Base-by-base conservation (phyloP, 1,284 basidiomycete species). In the Microbotryum scabiosae region DNA sequence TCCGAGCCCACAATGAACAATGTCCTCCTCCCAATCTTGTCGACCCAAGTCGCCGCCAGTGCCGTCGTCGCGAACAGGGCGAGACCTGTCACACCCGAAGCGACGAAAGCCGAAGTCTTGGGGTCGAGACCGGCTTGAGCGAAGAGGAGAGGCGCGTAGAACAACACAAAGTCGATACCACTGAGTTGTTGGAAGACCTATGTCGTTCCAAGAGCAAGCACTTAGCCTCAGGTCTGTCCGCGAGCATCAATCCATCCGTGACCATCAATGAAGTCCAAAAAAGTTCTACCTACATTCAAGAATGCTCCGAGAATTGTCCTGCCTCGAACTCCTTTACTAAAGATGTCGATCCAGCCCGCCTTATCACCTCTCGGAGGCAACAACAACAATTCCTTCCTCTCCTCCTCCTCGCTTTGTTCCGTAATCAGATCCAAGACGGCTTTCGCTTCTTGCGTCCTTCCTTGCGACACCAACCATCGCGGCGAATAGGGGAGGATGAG, bases 141-240 rank as follows among this genome's bases (percentile, higher is more conserved):
- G 67, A 82, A 82, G 20, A 82, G 71, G 4, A 79, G 74, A 0
- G 81, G 81, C 0, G 80, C 81, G 61, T 80, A 82, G 72, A 81
- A 62, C 7, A 64, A 36, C 16, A 62, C 62, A 21, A 59, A 55
- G 30, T 56, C 56, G 49, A 30, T 59, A 41, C 36, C 36, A 41
- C 36, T 41, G 36, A 41, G 36, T 41, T 41, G 36, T 18, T 41
- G 36, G 16, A 41, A 41, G 36, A 41, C 36, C 36, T 41, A 16
- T 41, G 16, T 41, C 9, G 5, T 16, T 18, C 36, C 5, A 41
- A 18, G 36, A 18, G 16, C 16, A 41, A 18, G 12, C 14, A 12
- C 16, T 41, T 6, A 16, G 36, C 36, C 36, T 18, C 4, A 1
- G 12, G 36, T 12, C 36, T 30, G 30, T 30, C 30, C 30, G 30